Conservation (phyloP, 805 yeast species). For the Candida anglica region DNA sequence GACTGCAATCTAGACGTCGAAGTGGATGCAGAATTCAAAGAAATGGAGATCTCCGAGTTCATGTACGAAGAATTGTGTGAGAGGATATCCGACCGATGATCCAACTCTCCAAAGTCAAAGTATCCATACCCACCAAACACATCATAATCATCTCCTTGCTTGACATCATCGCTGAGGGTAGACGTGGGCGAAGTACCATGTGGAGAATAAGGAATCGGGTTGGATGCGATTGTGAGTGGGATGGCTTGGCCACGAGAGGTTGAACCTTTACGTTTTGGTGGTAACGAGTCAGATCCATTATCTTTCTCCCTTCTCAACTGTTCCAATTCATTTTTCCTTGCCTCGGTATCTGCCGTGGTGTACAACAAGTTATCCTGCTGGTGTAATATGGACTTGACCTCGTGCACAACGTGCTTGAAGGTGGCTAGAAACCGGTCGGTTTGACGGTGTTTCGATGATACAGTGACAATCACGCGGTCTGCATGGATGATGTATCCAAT, state of each 20-base stretch:
- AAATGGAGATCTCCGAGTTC: constrained; percentile 12
- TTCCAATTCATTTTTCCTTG: constrained; percentile 29
- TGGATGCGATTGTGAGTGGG: constrained; percentile 1
- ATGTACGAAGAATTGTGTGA: constrained; percentile 27
- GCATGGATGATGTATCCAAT: constrained; percentile 83
- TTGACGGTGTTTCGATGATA: constrained; percentile 85
- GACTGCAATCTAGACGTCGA: constrained; percentile 24
- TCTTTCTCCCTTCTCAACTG: constrained; percentile 32
- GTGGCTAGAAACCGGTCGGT: constrained; percentile 74
- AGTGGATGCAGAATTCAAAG: constrained; percentile 5
- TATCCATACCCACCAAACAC: constrained; percentile 84
- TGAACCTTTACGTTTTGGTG: background rate
- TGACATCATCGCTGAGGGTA: constrained; percentile 9
- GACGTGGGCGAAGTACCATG: constrained; percentile 1
- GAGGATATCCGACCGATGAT: constrained; percentile 44
- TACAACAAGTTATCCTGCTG: constrained; percentile 29
- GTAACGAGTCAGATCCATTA: constrained; percentile 5
- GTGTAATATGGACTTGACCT: constrained; percentile 48
- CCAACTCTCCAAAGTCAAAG: constrained; percentile 69
- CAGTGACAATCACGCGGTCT: constrained; percentile 74
- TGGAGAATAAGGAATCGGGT: constrained; percentile 8
- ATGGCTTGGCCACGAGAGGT: constrained; percentile 1
- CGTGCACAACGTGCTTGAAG: constrained; percentile 57
- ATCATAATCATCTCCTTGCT: constrained; percentile 17
- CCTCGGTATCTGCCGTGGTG: constrained; percentile 22